Percentiles rank a stretch among this genome's conserved stretches.
Conservation (phyloP, 1,139 yeast species). For the Candida pseudoviswanathii region DNA sequence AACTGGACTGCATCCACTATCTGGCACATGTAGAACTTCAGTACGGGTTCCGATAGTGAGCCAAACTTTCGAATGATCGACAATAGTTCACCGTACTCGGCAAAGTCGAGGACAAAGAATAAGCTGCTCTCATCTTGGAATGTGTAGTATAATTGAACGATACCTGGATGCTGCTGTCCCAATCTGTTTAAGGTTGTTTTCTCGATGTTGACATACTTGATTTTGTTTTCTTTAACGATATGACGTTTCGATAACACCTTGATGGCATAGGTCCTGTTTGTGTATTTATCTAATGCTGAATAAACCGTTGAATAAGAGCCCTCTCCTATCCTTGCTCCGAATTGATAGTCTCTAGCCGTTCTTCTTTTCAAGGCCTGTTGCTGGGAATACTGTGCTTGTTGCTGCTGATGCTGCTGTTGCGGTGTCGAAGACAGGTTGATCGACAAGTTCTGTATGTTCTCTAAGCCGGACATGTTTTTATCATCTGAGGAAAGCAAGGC, state of each 20-base stretch:
- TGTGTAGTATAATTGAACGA: slow-evolving; percentile 72
- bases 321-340: slow-evolving; percentile 75
- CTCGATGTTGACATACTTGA: slow-evolving; percentile 77
- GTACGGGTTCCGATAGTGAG: slow-evolving; percentile 72
- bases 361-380: slow-evolving; percentile 19
- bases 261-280: slow-evolving; percentile 65
- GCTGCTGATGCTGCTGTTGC: slow-evolving; percentile 3
- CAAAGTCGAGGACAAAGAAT: slow-evolving; percentile 76
- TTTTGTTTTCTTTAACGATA: slow-evolving; percentile 76
- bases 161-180: slow-evolving; percentile 66
- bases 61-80: slow-evolving; percentile 75
- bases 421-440: slow-evolving; percentile 2
- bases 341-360: slow-evolving; percentile 67
- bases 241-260: slow-evolving; percentile 75
- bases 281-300: slow-evolving; percentile 63
- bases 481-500: not conserved
- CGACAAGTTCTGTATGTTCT: slow-evolving; percentile 5
- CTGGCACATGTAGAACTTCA: slow-evolving; percentile 76
- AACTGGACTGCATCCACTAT: slow-evolving; percentile 83
- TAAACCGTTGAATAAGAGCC: slow-evolving; percentile 82
- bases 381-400: slow-evolving; percentile 4
- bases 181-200: slow-evolving; percentile 72
- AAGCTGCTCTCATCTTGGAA: slow-evolving; percentile 75
- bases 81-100: slow-evolving; percentile 76
- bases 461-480: slow-evolving; percentile 5